phyloP scores from a whole-genome alignment of 352 stramenopile genomes.

The Globisporangium lucens region DNA sequence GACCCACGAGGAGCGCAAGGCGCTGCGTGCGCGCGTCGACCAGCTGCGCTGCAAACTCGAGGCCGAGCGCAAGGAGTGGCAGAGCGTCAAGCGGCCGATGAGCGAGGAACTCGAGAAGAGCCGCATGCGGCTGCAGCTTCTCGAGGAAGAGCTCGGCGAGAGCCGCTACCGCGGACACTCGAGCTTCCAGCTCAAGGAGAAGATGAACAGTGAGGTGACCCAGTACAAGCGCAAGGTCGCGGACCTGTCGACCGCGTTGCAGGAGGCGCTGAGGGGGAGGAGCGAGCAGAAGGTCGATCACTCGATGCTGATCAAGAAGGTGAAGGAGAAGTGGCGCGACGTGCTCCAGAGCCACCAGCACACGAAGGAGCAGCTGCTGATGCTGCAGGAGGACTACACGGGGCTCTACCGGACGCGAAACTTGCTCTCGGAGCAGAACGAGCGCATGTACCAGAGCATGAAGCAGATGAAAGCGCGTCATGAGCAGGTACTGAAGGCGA shows the following conservation, averaged over 20 bases:
- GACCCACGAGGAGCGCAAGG: constrained; percentile 68
- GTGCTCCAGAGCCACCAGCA: constrained; percentile 37
- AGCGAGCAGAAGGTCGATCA: constrained; percentile 54
- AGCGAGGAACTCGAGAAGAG: constrained; percentile 53
- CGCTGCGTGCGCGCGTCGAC: constrained; percentile 58
- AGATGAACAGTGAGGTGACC: constrained; percentile 46
- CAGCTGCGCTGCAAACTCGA: constrained; percentile 67
- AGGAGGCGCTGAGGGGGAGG: constrained; percentile 40
- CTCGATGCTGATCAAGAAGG: constrained; percentile 35
- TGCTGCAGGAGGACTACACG: constrained; percentile 75
- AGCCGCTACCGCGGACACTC: constrained; percentile 57
- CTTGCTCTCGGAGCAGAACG: constrained; percentile 40
- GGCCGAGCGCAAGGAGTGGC: constrained; percentile 66
- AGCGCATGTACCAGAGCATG: constrained; percentile 42
- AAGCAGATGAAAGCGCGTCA: constrained; percentile 42
- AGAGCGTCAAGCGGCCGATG: constrained; percentile 45
- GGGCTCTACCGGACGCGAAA: constrained; percentile 48
- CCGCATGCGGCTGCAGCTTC: constrained; percentile 39
- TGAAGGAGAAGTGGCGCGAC: constrained; percentile 73
- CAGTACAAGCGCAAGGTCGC: constrained; percentile 57
- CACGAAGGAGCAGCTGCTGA: constrained; percentile 53
- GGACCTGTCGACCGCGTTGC: constrained; percentile 46
- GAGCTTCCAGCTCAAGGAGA: constrained; percentile 69
- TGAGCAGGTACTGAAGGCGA: constrained; percentile 42
- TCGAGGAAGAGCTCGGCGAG: constrained; percentile 71